phyloP scores from a whole-genome alignment of 305 asterid genomes.

The Solanum hybrid region DNA sequence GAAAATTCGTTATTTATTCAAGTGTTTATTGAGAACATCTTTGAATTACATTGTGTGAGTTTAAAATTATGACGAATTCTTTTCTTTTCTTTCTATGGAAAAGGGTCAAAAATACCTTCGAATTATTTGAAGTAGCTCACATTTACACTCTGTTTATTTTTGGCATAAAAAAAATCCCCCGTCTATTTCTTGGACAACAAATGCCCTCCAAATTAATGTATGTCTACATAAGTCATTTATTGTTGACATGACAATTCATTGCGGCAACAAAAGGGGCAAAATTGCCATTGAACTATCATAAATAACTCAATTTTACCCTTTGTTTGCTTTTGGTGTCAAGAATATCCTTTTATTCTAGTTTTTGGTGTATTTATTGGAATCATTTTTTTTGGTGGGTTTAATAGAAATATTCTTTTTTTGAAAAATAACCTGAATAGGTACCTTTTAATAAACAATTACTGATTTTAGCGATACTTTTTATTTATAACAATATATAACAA shows the following conservation, averaged over 20 bases:
- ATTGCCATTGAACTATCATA: too few species aligned
- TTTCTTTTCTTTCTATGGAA: not conserved
- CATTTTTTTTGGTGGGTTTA: not conserved
- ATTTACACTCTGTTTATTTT: too few species aligned
- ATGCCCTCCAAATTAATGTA: not conserved
- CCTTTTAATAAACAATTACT: too few species aligned
- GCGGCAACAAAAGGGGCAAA: not conserved
- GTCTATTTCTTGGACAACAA: not conserved
- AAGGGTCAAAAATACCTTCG: rapidly evolving
- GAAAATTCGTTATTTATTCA: not conserved
- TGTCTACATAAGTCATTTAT: not conserved
- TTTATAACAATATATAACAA: too few species aligned
- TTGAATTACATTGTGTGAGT: not conserved
- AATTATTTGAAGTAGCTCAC: too few species aligned
- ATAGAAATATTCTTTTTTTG: not conserved
- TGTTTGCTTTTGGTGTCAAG: not conserved
- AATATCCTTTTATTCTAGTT: not conserved
- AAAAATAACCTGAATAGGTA: not conserved
- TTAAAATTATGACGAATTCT: not conserved
- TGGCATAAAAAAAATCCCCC: too few species aligned
- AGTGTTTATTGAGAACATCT: not conserved
- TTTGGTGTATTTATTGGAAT: not conserved
- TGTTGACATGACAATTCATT: not conserved
- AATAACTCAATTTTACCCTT: not conserved
- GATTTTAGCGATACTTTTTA: too few species aligned